Base-by-base conservation (phyloP, 2,329 filamentous ascomycete species). In the Aspergillus amoenus region DNA sequence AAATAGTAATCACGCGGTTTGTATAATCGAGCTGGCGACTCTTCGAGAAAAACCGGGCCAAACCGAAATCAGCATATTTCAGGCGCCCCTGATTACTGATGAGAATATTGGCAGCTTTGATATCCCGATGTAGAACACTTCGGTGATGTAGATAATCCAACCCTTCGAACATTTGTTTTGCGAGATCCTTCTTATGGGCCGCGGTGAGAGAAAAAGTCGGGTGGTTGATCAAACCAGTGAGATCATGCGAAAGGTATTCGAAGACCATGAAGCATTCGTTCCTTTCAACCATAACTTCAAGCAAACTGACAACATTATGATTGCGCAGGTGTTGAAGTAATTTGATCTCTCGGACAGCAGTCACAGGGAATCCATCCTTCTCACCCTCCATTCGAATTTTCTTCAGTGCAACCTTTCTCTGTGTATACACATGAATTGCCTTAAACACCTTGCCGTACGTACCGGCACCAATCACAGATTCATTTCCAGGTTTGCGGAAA, bases 211-310 rank as follows among this genome's bases (percentile, higher is more conserved):
- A 88, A 76, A 96, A 99, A 0, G 88, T 89, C 0, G 94, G 94
- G 69, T 99, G 94, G 68, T 97, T 97, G 59, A 99, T 84, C 32
- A 99, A 81, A 13, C 94, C 94, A 3, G 94, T 99, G 59, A 99
- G 80, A 73, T 99, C 94, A 72, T 99, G 94, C 1, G 94, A 93
- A 32, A 97, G 82, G 70, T 99, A 99, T 73, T 99, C 94, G 64
- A 99, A 99, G 3, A 99, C 94, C 94, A 99, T 99, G 76, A 96
- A 99, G 73, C 94, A 99, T 75, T 97, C 93, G 65, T 97, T 97
- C 70, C 89, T 90, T 76, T 99, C 94, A 2, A 99, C 94, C 94
- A 99, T 99, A 64, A 99, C 97, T 73, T 99, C 94, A 70, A 96
- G 89, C 46, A 99, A 79, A 61, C 85, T 87, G 56, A 99, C 81